These are phyloP conservation scores for Cubamyces lactineus DNA, from an alignment of 768 basidiomycete genomes.

Conservation along the genomic window DNA sequence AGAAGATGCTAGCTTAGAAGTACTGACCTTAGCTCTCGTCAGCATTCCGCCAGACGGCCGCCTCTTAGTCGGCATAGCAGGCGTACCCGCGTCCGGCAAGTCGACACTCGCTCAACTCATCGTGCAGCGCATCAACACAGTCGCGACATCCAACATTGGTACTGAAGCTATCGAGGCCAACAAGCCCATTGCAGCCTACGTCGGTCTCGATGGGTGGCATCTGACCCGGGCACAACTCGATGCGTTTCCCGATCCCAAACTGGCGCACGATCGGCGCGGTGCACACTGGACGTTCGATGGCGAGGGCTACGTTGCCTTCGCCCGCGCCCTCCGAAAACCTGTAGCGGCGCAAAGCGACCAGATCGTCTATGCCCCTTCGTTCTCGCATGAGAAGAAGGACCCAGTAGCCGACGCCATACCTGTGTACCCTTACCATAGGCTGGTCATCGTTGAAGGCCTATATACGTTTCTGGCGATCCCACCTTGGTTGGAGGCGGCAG, in stretches of 20 bases:
- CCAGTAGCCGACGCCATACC: constrained; percentile 62
- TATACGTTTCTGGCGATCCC: constrained; percentile 77
- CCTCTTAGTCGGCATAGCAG: constrained; percentile 72
- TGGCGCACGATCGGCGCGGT: constrained; percentile 81
- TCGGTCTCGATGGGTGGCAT: constrained; percentile 94
- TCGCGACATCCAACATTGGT: neutral
- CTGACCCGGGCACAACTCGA: constrained; percentile 79
- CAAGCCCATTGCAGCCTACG: constrained; percentile 53
- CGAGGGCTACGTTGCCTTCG: constrained; percentile 67
- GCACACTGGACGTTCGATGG: constrained; percentile 93
- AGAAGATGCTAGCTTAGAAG: neutral
- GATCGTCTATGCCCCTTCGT: constrained; percentile 73
- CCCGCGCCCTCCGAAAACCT: constrained; percentile 54
- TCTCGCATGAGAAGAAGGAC: constrained; percentile 88
- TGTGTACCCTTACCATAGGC: constrained; percentile 66
- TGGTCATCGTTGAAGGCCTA: constrained; percentile 89
- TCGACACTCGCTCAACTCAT: constrained; percentile 71
- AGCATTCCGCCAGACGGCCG: constrained; percentile 42
- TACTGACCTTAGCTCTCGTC: neutral
- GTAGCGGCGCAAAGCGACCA: neutral
- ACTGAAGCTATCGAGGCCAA: neutral
- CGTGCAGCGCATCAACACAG: constrained; percentile 52
- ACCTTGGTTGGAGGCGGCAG: constrained; percentile 72
- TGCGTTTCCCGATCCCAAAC: constrained; percentile 69
- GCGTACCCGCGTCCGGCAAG: constrained; percentile 88